A percentile compares a stretch with the other conserved stretches of the same genome.
Evolutionary conservation across 768 basidiomycete species (phyloP).

Genomic region (Krasilnikovozyma curviuscula): DNA sequence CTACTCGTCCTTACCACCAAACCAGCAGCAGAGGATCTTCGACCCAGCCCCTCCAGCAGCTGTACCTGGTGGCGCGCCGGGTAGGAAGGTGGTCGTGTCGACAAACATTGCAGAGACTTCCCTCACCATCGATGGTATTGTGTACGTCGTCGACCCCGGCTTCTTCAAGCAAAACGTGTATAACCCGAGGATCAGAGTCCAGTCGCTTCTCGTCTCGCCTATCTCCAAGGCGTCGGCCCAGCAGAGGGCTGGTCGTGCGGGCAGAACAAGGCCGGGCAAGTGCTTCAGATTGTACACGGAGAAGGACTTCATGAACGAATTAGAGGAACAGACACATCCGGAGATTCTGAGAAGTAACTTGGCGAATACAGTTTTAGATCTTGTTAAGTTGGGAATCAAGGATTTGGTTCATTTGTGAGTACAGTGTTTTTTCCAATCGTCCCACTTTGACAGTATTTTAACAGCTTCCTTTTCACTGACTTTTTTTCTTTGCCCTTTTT

Average conservation of each 20-base stretch:
- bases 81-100: slow-evolving; percentile 81
- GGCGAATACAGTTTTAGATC: slow-evolving; percentile 76
- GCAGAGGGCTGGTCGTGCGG: slow-evolving; percentile 89
- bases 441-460: slow-evolving; percentile 9
- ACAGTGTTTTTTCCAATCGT: slow-evolving; percentile 38
- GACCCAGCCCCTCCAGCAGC: slow-evolving; percentile 58
- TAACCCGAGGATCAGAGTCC: slow-evolving; percentile 90
- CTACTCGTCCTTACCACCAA: slow-evolving; percentile 83
- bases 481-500: slow-evolving; percentile 47
- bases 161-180: slow-evolving; percentile 98
- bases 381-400: slow-evolving; percentile 86
- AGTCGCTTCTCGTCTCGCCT: slow-evolving; percentile 76
- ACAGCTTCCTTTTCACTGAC: slow-evolving; percentile 37
- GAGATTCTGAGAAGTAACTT: slow-evolving; percentile 88
- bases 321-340: slow-evolving; percentile 93
- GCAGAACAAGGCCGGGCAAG: slow-evolving; percentile 87
- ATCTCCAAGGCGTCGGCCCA: slow-evolving; percentile 95
- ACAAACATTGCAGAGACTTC: slow-evolving; percentile 98
- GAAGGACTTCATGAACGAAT: slow-evolving; percentile 83
- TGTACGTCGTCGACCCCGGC: slow-evolving; percentile 96
- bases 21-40: slow-evolving; percentile 92
- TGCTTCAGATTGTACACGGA: slow-evolving; percentile 95
- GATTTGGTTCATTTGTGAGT: slow-evolving; percentile 72
- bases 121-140: slow-evolving; percentile 92
- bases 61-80: slow-evolving; percentile 49